A percentile compares a stretch with the other conserved stretches of the same genome.
Conservation (phyloP, 371 early-diverging fungal species). For the Rhizopus sp. region DNA sequence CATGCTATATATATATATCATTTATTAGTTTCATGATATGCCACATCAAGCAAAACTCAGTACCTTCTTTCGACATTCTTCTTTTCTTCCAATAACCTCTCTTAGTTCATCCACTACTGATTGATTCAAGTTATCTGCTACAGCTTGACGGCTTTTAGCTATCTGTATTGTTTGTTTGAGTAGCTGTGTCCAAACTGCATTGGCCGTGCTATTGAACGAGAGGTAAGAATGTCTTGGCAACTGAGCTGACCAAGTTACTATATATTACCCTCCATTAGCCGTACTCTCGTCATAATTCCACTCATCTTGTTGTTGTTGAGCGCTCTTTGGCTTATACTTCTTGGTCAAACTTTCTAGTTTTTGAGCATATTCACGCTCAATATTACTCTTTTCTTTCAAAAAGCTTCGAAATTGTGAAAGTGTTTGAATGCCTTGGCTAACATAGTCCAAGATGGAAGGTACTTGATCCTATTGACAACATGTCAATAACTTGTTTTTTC, state of each 20-base stretch:
- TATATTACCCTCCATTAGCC: constrained; percentile 1
- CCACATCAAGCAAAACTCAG: neutral
- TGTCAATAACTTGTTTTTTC: neutral
- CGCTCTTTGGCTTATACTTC: constrained; percentile 50
- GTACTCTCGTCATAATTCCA: constrained; percentile 33
- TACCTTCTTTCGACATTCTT: constrained; percentile 80
- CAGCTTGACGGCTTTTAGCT: constrained; percentile 55
- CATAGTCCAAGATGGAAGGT: constrained; percentile 57
- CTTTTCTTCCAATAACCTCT: constrained; percentile 55
- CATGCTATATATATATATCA: constrained; percentile 57
- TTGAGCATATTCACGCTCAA: constrained; percentile 79
- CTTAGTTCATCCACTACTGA: constrained; percentile 64
- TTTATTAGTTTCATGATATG: neutral
- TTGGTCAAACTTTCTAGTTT: constrained; percentile 69
- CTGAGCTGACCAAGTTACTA: neutral
- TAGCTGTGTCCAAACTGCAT: constrained; percentile 54
- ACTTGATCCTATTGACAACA: constrained; percentile 52
- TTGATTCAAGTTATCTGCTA: constrained; percentile 60
- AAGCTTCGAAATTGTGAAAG: constrained; percentile 73
- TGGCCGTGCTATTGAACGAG: constrained; percentile 7
- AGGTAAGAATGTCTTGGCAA: neutral
- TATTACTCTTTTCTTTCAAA: constrained; percentile 68
- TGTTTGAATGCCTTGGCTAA: constrained; percentile 63
- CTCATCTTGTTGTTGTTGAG: constrained; percentile 25
- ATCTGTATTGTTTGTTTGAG: constrained; percentile 61